A percentile compares a stretch with the other conserved stretches of the same genome.
Conservation (phyloP, 1,139 yeast species). For the Sugiyamaella paludigena region DNA sequence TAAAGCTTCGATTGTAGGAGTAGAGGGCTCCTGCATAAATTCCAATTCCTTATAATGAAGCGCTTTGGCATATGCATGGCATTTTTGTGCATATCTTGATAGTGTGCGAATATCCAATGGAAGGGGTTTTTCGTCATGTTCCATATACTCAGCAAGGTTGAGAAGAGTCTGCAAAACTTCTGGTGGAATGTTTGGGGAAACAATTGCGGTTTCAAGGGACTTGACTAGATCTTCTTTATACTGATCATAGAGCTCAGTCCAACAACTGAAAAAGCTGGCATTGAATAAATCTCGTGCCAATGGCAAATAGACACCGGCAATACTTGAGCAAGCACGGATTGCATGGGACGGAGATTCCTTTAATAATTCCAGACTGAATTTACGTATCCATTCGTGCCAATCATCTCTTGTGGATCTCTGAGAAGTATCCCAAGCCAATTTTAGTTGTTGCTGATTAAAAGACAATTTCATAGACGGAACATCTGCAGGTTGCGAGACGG, state of each 20-base stretch:
- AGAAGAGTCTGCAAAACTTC: slow-evolving; percentile 89
- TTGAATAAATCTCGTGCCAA: slow-evolving; percentile 89
- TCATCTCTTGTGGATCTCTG: slow-evolving; percentile 89
- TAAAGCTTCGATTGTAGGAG: slow-evolving; percentile 88
- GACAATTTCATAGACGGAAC: slow-evolving; percentile 75
- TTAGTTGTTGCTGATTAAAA: slow-evolving; percentile 71
- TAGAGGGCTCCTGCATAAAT: slow-evolving; percentile 88
- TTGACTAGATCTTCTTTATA: slow-evolving; percentile 89
- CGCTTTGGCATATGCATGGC: slow-evolving; percentile 98
- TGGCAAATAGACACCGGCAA: slow-evolving; percentile 87
- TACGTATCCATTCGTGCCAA: slow-evolving; percentile 97
- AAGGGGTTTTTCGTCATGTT: slow-evolving; percentile 90
- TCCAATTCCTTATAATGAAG: slow-evolving; percentile 93
- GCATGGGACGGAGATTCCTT: slow-evolving; percentile 96
- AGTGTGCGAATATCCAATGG: slow-evolving; percentile 87
- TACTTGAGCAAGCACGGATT: slow-evolving; percentile 84
- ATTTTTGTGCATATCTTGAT: slow-evolving; percentile 90
- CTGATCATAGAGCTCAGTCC: slow-evolving; percentile 91
- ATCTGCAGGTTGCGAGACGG: slow-evolving; percentile 51
- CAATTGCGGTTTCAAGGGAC: slow-evolving; percentile 80
- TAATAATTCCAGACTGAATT: slow-evolving; percentile 78
- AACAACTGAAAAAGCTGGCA: slow-evolving; percentile 92
- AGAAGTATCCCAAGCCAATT: slow-evolving; percentile 89
- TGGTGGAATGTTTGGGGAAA: slow-evolving; percentile 91
- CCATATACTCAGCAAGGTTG: slow-evolving; percentile 94